A percentile compares a stretch with the other conserved stretches of the same genome.
Evolutionary conservation across 1,284 basidiomycete species (phyloP).

Genomic region (Rhodotorula sp.): DNA sequence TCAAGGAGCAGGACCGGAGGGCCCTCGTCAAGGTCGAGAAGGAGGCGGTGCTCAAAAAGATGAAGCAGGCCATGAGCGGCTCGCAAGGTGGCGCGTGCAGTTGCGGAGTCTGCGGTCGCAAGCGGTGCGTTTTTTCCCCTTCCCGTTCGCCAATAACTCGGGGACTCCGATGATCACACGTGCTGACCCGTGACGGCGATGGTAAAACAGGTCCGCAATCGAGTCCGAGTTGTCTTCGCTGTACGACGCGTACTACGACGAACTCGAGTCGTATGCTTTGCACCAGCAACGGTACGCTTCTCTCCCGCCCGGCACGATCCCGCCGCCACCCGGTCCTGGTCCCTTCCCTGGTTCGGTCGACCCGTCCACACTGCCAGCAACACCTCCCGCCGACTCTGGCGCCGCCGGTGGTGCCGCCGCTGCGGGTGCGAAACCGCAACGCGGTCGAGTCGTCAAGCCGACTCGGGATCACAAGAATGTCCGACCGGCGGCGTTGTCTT

Average conservation of each 20-base stretch:
- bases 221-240: slow-evolving; percentile 98
- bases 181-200: slow-evolving; percentile 5
- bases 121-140: slow-evolving; percentile 63
- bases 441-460: slow-evolving; percentile 36
- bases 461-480: slow-evolving; percentile 46
- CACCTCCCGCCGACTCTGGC: slow-evolving; percentile 45
- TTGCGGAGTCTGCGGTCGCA: slow-evolving; percentile 94
- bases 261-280: slow-evolving; percentile 97
- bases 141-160: too few species aligned
- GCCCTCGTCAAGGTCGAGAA: slow-evolving; percentile 95
- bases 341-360: slow-evolving; percentile 98
- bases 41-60: slow-evolving; percentile 92
- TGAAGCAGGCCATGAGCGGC: slow-evolving; percentile 70
- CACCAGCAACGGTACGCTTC: slow-evolving; percentile 91
- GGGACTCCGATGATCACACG: too few species aligned
- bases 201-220: slow-evolving; percentile 73
- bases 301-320: slow-evolving; percentile 71
- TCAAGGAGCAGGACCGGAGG: slow-evolving; percentile 82
- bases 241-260: slow-evolving; percentile 99
- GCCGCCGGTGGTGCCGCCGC: not conserved
- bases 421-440: slow-evolving; percentile 10
- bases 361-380: slow-evolving; percentile 62
- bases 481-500: slow-evolving; percentile 32
- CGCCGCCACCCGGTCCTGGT: slow-evolving; percentile 90
- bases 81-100: slow-evolving; percentile 77